phyloP scores from a whole-genome alignment of 192 early-diverging fungal genomes.

The Spinellus fusiger region DNA sequence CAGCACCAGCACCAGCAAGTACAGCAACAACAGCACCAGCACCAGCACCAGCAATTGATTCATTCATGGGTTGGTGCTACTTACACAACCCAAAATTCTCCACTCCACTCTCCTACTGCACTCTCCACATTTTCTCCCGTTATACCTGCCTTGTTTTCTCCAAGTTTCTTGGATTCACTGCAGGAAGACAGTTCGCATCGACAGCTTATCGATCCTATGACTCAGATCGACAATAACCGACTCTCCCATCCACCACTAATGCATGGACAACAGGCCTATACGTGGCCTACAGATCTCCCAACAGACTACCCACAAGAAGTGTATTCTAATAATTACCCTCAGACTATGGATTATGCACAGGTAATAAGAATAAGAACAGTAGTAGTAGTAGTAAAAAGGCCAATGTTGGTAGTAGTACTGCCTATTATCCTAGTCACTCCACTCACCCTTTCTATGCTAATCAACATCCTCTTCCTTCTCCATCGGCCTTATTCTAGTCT shows the following conservation, averaged over 20 bases:
- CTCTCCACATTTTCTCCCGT: slow-evolving; percentile 30
- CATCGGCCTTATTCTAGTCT: slow-evolving; percentile 1
- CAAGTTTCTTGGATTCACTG: slow-evolving; percentile 61
- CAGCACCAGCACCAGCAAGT: slow-evolving; percentile 25
- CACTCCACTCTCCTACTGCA: slow-evolving; percentile 4
- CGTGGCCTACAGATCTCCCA: too few relatives aligned
- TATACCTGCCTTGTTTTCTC: slow-evolving; percentile 68
- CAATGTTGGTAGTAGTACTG: too few relatives aligned
- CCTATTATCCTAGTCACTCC: too few relatives aligned
- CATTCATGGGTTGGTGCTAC: slow-evolving; percentile 17
- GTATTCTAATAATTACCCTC: too few relatives aligned
- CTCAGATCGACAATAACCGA: slow-evolving; percentile 5
- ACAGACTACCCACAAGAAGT: too few relatives aligned
- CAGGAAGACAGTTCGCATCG: slow-evolving; percentile 33
- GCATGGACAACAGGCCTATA: too few relatives aligned
- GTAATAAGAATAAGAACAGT: too few relatives aligned
- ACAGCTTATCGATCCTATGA: slow-evolving; percentile 13
- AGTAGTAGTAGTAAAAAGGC: too few relatives aligned
- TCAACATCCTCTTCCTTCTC: slow-evolving; percentile 1
- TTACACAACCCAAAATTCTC: slow-evolving; percentile 11
- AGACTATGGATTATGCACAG: too few relatives aligned
- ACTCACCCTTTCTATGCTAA: too few relatives aligned
- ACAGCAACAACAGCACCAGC: not conserved
- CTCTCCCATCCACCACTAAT: too few relatives aligned
- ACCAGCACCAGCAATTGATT: not conserved